Conservation (phyloP, 352 stramenopile species). For the Pythium phragmiticola region DNA sequence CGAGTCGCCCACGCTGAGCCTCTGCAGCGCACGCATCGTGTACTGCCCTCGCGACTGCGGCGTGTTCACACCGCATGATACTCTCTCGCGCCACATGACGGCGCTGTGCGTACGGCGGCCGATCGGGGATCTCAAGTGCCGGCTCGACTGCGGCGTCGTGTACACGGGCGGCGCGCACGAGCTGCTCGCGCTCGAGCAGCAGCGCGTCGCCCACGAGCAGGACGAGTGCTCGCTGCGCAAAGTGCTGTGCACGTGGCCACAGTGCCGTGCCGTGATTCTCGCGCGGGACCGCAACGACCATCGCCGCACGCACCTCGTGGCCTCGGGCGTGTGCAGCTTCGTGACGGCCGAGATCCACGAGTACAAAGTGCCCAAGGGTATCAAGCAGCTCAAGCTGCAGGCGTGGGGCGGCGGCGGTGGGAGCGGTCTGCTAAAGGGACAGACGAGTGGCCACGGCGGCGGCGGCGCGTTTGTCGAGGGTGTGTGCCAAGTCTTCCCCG, state of each 20-base stretch:
- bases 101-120: constrained; percentile 61
- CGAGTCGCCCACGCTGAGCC: constrained; percentile 39
- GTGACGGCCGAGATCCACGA: constrained; percentile 59
- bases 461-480: constrained; percentile 71
- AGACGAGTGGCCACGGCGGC: constrained; percentile 53
- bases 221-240: constrained; percentile 65
- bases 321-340: constrained; percentile 60
- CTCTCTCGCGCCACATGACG: constrained; percentile 49
- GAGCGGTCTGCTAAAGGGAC: constrained; percentile 53
- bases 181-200: constrained; percentile 63
- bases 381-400: constrained; percentile 66
- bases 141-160: constrained; percentile 55
- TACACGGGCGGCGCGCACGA: constrained; percentile 57
- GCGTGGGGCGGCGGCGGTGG: constrained; percentile 69
- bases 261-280: constrained; percentile 46
- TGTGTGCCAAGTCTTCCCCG: constrained; percentile 52
- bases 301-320: constrained; percentile 52
- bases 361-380: constrained; percentile 64
- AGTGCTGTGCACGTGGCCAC: constrained; percentile 72
- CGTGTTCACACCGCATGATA: constrained; percentile 53
- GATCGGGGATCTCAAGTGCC: constrained; percentile 54
- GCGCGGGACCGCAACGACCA: constrained; percentile 67
- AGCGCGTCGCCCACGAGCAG: constrained; percentile 64
- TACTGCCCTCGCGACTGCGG: constrained; percentile 65
- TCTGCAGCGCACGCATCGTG: constrained; percentile 53